Percentiles rank a stretch among this genome's conserved stretches.
Conservation (phyloP, 2,329 filamentous ascomycete genomes). For the Monilinia polystroma region DNA sequence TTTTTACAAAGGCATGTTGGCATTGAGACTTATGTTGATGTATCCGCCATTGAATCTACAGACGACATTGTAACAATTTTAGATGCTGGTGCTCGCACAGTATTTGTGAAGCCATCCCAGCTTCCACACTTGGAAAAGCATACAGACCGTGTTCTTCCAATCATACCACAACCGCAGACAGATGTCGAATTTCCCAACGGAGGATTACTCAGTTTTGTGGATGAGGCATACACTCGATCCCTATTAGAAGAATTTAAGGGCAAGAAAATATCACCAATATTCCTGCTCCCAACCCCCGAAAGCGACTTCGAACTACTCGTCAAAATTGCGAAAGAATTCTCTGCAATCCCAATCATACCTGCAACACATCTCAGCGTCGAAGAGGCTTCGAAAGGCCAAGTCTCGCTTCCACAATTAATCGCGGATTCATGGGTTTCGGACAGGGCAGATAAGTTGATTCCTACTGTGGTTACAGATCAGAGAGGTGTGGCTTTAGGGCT, state of each 20-base stretch:
- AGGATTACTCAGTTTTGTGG: slow-evolving; percentile 41
- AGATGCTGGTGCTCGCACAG: slow-evolving; percentile 79
- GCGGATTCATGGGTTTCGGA: slow-evolving; percentile 77
- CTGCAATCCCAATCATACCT: slow-evolving; percentile 71
- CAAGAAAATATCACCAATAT: slow-evolving; percentile 37
- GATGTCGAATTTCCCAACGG: slow-evolving; percentile 32
- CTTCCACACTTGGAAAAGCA: slow-evolving; percentile 58
- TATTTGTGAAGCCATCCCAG: slow-evolving; percentile 75
- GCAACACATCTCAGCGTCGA: slow-evolving; percentile 66
- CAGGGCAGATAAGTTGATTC: slow-evolving; percentile 76
- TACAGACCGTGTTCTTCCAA: slow-evolving; percentile 55
- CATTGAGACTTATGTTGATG: slow-evolving; percentile 72
- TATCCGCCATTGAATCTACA: slow-evolving; percentile 62
- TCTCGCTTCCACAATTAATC: slow-evolving; percentile 71
- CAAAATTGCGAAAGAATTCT: slow-evolving; percentile 31
- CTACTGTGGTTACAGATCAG: slow-evolving; percentile 90
- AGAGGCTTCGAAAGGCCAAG: slow-evolving; percentile 55
- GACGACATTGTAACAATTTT: slow-evolving; percentile 79
- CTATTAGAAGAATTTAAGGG: slow-evolving; percentile 33
- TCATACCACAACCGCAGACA: slow-evolving; percentile 34
- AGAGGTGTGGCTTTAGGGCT: slow-evolving; percentile 79
- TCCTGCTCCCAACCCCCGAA: slow-evolving; percentile 29
- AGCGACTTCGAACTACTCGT: slow-evolving; percentile 29
- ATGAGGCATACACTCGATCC: slow-evolving; percentile 43
- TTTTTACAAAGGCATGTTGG: slow-evolving; percentile 53